Evolutionary conservation across 495 filamentous ascomycete genomes (phyloP).

Genomic region (Astrothelium macrocarpum): DNA sequence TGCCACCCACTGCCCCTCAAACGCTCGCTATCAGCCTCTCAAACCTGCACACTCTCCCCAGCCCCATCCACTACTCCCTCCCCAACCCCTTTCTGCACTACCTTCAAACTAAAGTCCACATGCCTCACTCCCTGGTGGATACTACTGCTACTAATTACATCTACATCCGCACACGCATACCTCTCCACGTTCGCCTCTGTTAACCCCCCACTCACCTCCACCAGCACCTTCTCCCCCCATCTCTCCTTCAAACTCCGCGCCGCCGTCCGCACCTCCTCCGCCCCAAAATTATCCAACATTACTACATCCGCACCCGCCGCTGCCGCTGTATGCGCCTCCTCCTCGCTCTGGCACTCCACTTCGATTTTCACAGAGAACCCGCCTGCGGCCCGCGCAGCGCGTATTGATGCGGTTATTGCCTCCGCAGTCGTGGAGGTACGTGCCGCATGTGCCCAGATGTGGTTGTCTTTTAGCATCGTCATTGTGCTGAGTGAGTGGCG

Average conservation of each 20-base stretch:
- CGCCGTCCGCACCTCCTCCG: constrained; percentile 61
- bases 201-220: constrained; percentile 89
- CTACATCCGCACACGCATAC: constrained; percentile 81
- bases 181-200: constrained; percentile 69
- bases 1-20: background rate
- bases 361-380: constrained; percentile 92
- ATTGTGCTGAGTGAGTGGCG: constrained; percentile 85
- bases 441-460: constrained; percentile 72
- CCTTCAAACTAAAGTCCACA: constrained; percentile 94
- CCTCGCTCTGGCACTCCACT: constrained; percentile 83
- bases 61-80: constrained; percentile 17
- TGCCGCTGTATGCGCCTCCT: constrained; percentile 84
- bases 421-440: constrained; percentile 61
- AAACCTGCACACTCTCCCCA: constrained; percentile 20
- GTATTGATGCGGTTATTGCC: constrained; percentile 9
- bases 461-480: constrained; percentile 99
- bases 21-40: background rate
- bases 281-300: constrained; percentile 92
- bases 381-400: constrained; percentile 69
- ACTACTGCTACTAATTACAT: constrained; percentile 88
- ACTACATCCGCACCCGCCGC: constrained; percentile 85
- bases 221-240: constrained; percentile 53
- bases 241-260: constrained; percentile 63
- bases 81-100: constrained; percentile 37
- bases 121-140: constrained; percentile 92